A percentile compares a stretch with the other conserved stretches of the same genome.
Evolutionary conservation across 148 eudicot species (phyloP).

Genomic region (Fagopyrum esculentum): DNA sequence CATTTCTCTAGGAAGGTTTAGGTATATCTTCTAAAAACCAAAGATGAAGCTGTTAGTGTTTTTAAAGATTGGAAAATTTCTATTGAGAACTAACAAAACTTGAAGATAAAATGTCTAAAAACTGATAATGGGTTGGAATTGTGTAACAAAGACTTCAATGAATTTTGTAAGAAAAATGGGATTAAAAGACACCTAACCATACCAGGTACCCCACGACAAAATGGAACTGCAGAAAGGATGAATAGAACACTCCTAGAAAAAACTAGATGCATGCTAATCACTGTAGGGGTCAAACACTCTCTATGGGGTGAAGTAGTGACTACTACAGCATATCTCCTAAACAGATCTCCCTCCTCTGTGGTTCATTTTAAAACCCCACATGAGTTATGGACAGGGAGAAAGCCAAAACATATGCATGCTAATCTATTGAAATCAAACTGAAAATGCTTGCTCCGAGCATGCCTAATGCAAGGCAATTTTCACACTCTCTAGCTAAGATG

Average conservation of each 20-base stretch:
- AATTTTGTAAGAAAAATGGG: background rate
- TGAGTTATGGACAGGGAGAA: too few relatives aligned
- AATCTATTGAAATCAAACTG: too few relatives aligned
- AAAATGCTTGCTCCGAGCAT: too few relatives aligned
- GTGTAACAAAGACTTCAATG: background rate
- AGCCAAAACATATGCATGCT: too few relatives aligned
- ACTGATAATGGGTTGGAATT: background rate
- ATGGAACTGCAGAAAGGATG: background rate
- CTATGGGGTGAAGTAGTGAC: background rate
- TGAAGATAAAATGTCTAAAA: too few relatives aligned
- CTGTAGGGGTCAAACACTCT: background rate
- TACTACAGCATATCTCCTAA: background rate
- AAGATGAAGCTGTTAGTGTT: background rate
- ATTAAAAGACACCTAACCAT: background rate
- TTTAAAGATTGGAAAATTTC: background rate
- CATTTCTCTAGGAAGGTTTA: background rate
- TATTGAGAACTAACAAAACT: background rate
- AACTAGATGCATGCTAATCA: background rate
- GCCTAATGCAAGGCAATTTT: too few relatives aligned
- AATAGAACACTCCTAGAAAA: background rate
- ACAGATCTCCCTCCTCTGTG: background rate
- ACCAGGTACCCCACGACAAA: background rate
- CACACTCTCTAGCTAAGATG: too few relatives aligned
- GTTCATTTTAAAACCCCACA: background rate
- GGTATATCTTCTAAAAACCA: background rate